Conservation (phyloP, 495 filamentous ascomycete genomes). For the Chaetomium tenue region DNA sequence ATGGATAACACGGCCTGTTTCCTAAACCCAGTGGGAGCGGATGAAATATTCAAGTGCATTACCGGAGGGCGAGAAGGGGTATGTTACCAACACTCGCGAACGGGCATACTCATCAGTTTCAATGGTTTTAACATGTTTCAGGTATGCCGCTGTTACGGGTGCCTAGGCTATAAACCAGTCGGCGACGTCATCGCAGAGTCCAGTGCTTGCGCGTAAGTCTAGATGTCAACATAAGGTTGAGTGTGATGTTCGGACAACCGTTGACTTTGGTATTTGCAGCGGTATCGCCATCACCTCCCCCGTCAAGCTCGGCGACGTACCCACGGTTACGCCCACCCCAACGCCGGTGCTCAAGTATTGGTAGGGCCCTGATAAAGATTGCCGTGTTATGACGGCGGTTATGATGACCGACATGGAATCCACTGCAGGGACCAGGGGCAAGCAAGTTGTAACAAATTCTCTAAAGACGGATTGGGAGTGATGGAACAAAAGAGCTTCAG, state of each 20-base stretch:
- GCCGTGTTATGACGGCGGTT: no score
- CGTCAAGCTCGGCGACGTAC: constrained; percentile 8
- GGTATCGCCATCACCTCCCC: constrained; percentile 3
- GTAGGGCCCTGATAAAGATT: neutral
- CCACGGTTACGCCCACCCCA: neutral
- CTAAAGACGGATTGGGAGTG: no score
- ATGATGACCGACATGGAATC: no score
- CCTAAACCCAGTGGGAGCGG: constrained; percentile 20
- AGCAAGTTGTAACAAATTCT: no score
- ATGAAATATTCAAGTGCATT: constrained; percentile 28
- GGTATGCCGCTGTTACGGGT: constrained; percentile 31
- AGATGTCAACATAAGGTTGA: neutral
- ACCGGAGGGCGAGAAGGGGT: constrained; percentile 23
- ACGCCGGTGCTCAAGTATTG: neutral
- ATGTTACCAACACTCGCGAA: neutral
- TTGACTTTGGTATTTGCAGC: neutral
- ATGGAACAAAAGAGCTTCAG: no score
- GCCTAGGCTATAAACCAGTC: constrained; percentile 23
- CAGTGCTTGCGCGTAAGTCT: constrained; percentile 28
- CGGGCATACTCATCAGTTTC: neutral
- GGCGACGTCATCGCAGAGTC: constrained; percentile 22
- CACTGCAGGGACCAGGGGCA: no score
- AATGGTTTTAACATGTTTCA: neutral
- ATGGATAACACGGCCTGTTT: constrained; percentile 35
- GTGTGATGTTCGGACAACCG: neutral